Conservation (phyloP, 371 early-diverging fungal genomes). For the Mortierella sp. region DNA sequence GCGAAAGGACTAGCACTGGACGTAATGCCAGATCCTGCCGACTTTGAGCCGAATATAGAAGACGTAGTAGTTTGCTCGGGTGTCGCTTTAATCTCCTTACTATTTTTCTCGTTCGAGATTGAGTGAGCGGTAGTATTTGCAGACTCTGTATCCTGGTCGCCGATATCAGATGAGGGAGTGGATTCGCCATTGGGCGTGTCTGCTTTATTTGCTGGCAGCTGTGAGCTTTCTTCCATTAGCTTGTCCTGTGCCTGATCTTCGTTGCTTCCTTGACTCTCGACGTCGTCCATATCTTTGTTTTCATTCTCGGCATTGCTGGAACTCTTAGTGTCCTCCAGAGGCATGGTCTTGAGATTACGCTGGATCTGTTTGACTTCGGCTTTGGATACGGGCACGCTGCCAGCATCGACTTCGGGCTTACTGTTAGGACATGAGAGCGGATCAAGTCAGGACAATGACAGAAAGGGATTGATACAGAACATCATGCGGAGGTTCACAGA, state of each 20-base stretch:
- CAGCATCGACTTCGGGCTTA: constrained; percentile 42
- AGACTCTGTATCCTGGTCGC: constrained; percentile 18
- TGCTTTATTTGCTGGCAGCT: constrained; percentile 4
- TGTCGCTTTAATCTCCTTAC: constrained; percentile 8
- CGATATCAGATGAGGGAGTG: constrained; percentile 24
- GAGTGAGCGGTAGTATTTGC: constrained; percentile 3
- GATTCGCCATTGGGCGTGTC: constrained; percentile 18
- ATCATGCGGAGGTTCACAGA: not conserved
- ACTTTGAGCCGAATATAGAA: constrained; percentile 11
- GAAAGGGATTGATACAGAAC: not conserved
- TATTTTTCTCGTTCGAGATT: not conserved
- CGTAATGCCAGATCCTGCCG: constrained; percentile 32
- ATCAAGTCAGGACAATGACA: constrained; percentile 6
- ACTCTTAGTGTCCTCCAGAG: constrained; percentile 38
- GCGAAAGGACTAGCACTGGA: constrained; percentile 47
- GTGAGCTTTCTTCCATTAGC: constrained; percentile 34
- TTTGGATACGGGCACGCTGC: constrained; percentile 22
- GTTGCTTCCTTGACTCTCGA: constrained; percentile 40
- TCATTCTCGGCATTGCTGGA: not conserved
- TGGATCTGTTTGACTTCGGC: constrained; percentile 55
- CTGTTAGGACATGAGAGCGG: constrained; percentile 11
- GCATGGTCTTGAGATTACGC: constrained; percentile 54
- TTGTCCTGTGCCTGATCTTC: constrained; percentile 30
- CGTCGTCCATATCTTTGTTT: constrained; percentile 54
- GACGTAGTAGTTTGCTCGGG: constrained; percentile 8